These are phyloP conservation scores for Spirogloea muscicola DNA, from an alignment of 139 green algal genomes.

Conservation along the genomic window DNA sequence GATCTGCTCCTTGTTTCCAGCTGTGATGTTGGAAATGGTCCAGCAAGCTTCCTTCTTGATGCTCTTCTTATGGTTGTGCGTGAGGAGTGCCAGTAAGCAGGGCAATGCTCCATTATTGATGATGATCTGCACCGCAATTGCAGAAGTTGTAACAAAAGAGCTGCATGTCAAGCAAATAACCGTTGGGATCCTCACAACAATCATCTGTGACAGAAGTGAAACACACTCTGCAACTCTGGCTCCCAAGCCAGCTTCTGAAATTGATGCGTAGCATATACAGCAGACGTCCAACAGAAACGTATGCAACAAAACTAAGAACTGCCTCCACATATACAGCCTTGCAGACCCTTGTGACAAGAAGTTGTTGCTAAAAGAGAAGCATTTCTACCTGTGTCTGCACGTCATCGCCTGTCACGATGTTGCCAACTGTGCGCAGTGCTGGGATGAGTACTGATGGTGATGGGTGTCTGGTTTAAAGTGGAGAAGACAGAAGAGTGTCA, in stretches of 20 bases:
- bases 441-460: slow-evolving; percentile 85
- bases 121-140: slow-evolving; percentile 80
- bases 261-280: too few species aligned
- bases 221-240: too few species aligned
- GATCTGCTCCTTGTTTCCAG: slow-evolving; percentile 98
- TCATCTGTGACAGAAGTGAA: too few species aligned
- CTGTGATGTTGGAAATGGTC: slow-evolving; percentile 99
- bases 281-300: too few species aligned
- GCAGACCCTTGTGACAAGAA: too few species aligned
- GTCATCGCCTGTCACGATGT: slow-evolving; percentile 99
- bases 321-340: too few species aligned
- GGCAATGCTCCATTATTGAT: slow-evolving; percentile 95
- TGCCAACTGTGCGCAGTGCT: slow-evolving; percentile 95
- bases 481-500: slow-evolving; percentile 6
- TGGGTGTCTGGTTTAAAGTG: slow-evolving; percentile 61
- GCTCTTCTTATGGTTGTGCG: slow-evolving; percentile 91
- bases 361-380: too few species aligned
- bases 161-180: too few species aligned
- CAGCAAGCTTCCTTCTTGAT: slow-evolving; percentile 99
- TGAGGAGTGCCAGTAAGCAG: slow-evolving; percentile 91
- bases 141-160: too few species aligned
- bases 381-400: slow-evolving; percentile 81
- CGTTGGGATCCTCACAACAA: too few species aligned
- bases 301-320: too few species aligned
- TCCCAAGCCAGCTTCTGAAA: too few species aligned